Percentiles rank a stretch among this genome's conserved stretches.
These are phyloP conservation scores for Kuraishia cidri DNA, from an alignment of 805 yeast genomes.

Conservation along the genomic window DNA sequence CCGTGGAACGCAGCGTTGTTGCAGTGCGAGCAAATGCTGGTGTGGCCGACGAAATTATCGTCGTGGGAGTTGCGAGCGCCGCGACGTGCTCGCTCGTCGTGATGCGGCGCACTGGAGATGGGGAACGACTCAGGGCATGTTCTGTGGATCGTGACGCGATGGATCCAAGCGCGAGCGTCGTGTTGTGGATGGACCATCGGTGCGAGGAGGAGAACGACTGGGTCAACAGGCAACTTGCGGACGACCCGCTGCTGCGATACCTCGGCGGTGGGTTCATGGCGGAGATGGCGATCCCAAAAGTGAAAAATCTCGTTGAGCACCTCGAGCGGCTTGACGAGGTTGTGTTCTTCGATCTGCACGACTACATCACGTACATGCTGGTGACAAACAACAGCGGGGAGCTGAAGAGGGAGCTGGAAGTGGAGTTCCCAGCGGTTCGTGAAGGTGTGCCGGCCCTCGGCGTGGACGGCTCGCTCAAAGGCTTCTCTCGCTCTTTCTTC, in stretches of 20 bases:
- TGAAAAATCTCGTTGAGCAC: conserved; percentile 25
- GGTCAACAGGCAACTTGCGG: conserved; percentile 18
- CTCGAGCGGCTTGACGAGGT: conserved; percentile 11
- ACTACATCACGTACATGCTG: conserved; percentile 24
- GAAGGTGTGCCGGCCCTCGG: conserved; percentile 17
- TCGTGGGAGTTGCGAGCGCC: conserved; percentile 26
- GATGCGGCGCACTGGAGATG: conserved; percentile 12
- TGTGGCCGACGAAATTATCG: background rate
- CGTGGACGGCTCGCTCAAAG: conserved; percentile 50
- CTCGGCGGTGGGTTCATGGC: conserved; percentile 40
- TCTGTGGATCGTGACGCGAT: conserved; percentile 19
- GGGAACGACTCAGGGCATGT: conserved; percentile 15
- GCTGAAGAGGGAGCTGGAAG: no score
- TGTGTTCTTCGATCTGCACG: conserved; percentile 43
- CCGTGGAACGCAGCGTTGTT: no score
- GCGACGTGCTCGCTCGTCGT: conserved; percentile 59
- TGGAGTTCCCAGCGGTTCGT: no score
- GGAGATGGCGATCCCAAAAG: conserved; percentile 52
- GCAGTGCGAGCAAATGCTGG: background rate
- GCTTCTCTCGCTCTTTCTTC: conserved; percentile 31
- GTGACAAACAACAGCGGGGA: conserved; percentile 7
- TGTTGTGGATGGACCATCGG: conserved; percentile 55
- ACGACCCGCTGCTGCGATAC: conserved; percentile 10
- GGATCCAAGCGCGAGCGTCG: conserved; percentile 22
- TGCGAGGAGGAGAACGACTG: conserved; percentile 22